Percentiles rank a stretch among this genome's conserved stretches.
These are phyloP conservation scores for Penicillium antarcticum DNA, from an alignment of 495 filamentous ascomycete species.

Conservation along the genomic window DNA sequence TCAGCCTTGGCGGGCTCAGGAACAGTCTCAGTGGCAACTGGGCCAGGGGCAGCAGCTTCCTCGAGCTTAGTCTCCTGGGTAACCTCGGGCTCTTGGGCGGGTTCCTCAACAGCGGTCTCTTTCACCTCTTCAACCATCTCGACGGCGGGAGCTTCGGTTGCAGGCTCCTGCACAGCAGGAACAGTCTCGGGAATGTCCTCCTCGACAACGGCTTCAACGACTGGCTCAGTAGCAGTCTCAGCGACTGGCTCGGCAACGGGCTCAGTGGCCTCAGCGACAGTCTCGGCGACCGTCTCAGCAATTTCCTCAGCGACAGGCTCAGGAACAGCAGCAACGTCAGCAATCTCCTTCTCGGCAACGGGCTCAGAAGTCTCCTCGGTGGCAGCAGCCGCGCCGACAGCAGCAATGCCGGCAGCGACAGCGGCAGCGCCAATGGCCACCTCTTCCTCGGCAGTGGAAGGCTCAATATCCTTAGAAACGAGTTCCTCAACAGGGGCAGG, in stretches of 20 bases:
- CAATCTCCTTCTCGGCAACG: neutral
- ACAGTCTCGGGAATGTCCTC: neutral
- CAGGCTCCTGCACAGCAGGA: neutral
- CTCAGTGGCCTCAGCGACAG: neutral
- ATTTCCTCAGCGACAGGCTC: neutral
- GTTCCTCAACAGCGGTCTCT: neutral
- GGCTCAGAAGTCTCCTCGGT: neutral
- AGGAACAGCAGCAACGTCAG: neutral
- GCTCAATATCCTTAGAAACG: conserved; percentile 1
- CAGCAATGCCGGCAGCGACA: neutral
- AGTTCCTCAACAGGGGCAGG: neutral
- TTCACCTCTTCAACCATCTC: neutral
- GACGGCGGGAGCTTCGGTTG: neutral
- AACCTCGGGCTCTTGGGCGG: neutral
- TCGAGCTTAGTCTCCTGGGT: conserved; percentile 6
- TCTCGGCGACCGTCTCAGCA: neutral
- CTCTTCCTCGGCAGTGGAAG: neutral
- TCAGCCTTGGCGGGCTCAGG: conserved; percentile 1
- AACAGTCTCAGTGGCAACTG: neutral
- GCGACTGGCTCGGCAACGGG: neutral
- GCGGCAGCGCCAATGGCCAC: neutral
- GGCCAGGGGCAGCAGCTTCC: neutral
- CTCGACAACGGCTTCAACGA: neutral
- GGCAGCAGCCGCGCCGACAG: neutral
- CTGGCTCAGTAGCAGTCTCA: neutral